A percentile compares a stretch with the other conserved stretches of the same genome.
Evolutionary conservation across 768 basidiomycete genomes (phyloP).

Genomic region (Naganishia vaughanmartiniae): DNA sequence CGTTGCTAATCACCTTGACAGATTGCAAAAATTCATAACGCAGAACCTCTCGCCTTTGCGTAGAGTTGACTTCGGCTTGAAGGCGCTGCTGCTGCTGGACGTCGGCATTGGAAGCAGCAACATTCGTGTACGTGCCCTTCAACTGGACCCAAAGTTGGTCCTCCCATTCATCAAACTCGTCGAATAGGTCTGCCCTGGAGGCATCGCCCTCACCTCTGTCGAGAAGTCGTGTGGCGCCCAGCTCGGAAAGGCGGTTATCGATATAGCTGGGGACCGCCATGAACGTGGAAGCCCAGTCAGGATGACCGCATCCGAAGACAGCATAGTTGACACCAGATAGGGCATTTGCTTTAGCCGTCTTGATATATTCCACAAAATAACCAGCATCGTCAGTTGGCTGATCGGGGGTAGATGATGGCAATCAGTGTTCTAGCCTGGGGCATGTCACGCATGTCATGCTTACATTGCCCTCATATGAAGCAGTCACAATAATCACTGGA

Average conservation of each 20-base stretch:
- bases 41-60: constrained; percentile 18
- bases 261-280: constrained; percentile 56
- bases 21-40: constrained; percentile 27
- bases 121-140: neutral
- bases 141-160: constrained; percentile 51
- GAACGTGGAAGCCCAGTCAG: constrained; percentile 58
- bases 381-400: constrained; percentile 59
- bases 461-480: constrained; percentile 56
- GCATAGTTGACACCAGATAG: constrained; percentile 49
- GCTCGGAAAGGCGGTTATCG: constrained; percentile 52
- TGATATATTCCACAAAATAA: constrained; percentile 56
- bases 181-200: constrained; percentile 55
- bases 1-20: constrained; percentile 27
- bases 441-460: neutral
- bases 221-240: constrained; percentile 53
- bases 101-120: neutral
- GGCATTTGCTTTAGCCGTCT: constrained; percentile 44
- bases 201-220: constrained; percentile 56
- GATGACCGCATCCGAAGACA: constrained; percentile 60
- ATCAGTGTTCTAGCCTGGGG: neutral
- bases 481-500: constrained; percentile 57
- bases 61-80: constrained; percentile 16
- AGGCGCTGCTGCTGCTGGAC: constrained; percentile 9
- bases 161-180: constrained; percentile 57
- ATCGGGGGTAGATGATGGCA: constrained; percentile 9